Conservation (phyloP, 306 rosid genomes). For the Vicia villosa region DNA sequence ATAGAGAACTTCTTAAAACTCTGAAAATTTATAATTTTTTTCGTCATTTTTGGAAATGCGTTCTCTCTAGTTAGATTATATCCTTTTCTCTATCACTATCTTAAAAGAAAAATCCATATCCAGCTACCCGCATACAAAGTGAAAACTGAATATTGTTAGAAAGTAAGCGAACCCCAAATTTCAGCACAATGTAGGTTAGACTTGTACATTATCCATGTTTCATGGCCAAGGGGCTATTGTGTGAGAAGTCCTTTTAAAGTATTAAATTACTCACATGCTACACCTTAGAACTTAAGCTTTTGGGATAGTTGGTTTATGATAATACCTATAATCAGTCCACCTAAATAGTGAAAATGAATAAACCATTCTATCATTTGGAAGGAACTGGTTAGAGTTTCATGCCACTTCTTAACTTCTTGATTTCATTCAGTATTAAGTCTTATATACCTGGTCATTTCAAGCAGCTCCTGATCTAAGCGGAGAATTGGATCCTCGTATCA, state of each 20-base stretch:
- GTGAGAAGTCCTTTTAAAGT: constrained; percentile 9
- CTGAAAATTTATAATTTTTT: neutral
- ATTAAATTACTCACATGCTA: neutral
- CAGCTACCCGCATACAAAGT: neutral
- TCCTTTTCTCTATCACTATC: neutral
- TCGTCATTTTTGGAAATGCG: neutral
- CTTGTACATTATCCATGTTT: neutral
- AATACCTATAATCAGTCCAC: neutral
- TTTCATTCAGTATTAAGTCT: constrained; percentile 23
- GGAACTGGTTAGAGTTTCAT: constrained; percentile 7
- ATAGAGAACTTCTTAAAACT: neutral
- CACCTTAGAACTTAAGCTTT: constrained; percentile 14
- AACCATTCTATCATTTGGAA: constrained; percentile 19
- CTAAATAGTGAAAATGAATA: constrained; percentile 14
- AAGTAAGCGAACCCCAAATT: neutral
- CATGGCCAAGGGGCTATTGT: neutral
- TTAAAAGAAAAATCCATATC: neutral
- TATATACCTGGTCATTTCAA: constrained; percentile 38
- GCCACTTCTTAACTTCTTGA: constrained; percentile 24
- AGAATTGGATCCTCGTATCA: constrained; percentile 61
- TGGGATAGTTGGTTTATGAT: constrained; percentile 5
- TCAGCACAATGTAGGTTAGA: neutral
- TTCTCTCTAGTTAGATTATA: neutral
- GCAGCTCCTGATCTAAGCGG: constrained; percentile 64
- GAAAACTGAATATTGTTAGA: neutral